phyloP scores from a whole-genome alignment of 148 eudicot genomes.

The Mesembryanthemum crystallinum region DNA sequence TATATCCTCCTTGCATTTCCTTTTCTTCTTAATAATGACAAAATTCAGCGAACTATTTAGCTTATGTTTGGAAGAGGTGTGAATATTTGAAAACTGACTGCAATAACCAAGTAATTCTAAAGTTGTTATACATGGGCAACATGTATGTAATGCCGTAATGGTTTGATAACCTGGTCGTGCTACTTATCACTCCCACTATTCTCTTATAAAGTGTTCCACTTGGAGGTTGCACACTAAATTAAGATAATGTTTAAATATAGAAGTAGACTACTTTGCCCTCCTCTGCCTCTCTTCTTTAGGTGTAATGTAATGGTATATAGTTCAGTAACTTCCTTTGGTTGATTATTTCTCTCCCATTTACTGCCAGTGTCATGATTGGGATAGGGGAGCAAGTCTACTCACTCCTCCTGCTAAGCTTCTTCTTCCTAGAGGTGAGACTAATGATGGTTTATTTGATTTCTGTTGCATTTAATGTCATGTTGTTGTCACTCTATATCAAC shows the following conservation, averaged over 20 bases:
- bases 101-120: no score
- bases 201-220: no score
- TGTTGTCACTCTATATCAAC: neutral
- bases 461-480: neutral
- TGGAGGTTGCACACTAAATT: neutral
- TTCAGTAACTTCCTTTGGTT: slow-evolving; percentile 8
- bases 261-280: neutral
- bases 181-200: no score
- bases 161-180: no score
- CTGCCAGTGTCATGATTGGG: slow-evolving; percentile 82
- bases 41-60: no score
- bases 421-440: slow-evolving; percentile 75
- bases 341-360: slow-evolving; percentile 22
- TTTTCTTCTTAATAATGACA: no score
- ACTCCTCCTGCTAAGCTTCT: slow-evolving; percentile 65
- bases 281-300: no score
- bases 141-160: no score
- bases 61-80: no score
- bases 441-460: slow-evolving; percentile 1
- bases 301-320: slow-evolving; percentile 1
- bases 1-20: neutral
- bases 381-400: slow-evolving; percentile 96
- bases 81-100: no score
- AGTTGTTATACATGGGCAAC: no score
- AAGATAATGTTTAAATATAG: neutral